These are phyloP conservation scores for Podospora australis DNA, from an alignment of 495 filamentous ascomycete genomes.

Conservation along the genomic window DNA sequence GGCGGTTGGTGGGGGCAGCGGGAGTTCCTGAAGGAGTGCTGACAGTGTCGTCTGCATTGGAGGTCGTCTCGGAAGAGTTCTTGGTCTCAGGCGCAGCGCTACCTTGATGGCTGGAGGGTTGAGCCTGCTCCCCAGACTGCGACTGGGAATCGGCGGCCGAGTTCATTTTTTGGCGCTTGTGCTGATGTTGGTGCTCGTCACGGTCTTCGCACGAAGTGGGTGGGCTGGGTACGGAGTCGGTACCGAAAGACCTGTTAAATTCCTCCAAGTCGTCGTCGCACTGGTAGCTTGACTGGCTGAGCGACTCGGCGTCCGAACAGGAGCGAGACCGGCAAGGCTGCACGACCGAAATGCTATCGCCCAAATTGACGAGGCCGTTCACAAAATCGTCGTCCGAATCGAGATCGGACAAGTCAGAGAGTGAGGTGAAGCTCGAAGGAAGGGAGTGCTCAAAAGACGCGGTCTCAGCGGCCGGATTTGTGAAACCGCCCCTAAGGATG, in stretches of 20 bases:
- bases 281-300: constrained; percentile 69
- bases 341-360: constrained; percentile 42
- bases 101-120: constrained; percentile 23
- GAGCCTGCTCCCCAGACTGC: constrained; percentile 32
- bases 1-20: constrained; percentile 71
- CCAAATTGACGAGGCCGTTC: constrained; percentile 66
- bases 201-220: constrained; percentile 38
- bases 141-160: constrained; percentile 38
- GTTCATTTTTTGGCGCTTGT: constrained; percentile 63
- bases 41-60: constrained; percentile 19
- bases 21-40: constrained; percentile 28
- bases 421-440: constrained; percentile 53
- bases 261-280: constrained; percentile 73
- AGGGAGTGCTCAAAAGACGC: constrained; percentile 58
- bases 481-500: constrained; percentile 56
- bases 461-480: constrained; percentile 48
- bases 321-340: constrained; percentile 72
- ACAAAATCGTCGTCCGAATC: constrained; percentile 90
- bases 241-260: constrained; percentile 53
- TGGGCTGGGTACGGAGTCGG: constrained; percentile 43
- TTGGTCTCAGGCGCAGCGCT: constrained; percentile 19
- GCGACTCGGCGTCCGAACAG: constrained; percentile 52
- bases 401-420: constrained; percentile 83
- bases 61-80: constrained; percentile 20
- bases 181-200: constrained; percentile 45